phyloP scores from a whole-genome alignment of 345 rosid genomes.

The Dipteronia dyeriana region DNA sequence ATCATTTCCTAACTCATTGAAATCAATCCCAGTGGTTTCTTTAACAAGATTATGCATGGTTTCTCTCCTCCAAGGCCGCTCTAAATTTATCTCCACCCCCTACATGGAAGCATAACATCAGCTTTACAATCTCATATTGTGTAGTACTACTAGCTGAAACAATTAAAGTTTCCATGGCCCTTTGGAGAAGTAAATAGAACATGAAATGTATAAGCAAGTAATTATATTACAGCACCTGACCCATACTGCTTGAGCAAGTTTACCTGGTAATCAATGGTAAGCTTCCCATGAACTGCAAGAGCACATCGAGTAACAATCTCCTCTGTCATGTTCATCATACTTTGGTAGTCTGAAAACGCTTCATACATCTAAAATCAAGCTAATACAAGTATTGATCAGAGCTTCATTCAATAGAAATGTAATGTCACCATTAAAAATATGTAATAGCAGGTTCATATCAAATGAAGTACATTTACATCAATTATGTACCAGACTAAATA shows the following conservation, averaged over 20 bases:
- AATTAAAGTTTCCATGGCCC: neutral
- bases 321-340: conserved; percentile 94
- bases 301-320: conserved; percentile 81
- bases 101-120: conserved; percentile 37
- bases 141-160: conserved; percentile 11
- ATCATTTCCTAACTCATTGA: conserved; percentile 55
- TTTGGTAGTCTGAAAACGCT: conserved; percentile 88
- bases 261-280: conserved; percentile 85
- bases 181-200: neutral
- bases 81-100: conserved; percentile 79
- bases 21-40: conserved; percentile 74
- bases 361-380: conserved; percentile 79
- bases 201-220: neutral
- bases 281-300: conserved; percentile 75
- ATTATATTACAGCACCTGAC: neutral
- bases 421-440: neutral
- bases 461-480: conserved; percentile 13
- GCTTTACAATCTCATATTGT: conserved; percentile 12
- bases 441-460: conserved; percentile 20
- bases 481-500: conserved; percentile 6
- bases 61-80: conserved; percentile 94
- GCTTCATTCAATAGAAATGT: conserved; percentile 9
- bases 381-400: conserved; percentile 30
- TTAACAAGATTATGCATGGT: conserved; percentile 94
- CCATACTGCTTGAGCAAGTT: neutral